Evolutionary conservation across 129 eudicot genomes (phyloP).

Genomic region (Helichrysum umbraculigerum): DNA sequence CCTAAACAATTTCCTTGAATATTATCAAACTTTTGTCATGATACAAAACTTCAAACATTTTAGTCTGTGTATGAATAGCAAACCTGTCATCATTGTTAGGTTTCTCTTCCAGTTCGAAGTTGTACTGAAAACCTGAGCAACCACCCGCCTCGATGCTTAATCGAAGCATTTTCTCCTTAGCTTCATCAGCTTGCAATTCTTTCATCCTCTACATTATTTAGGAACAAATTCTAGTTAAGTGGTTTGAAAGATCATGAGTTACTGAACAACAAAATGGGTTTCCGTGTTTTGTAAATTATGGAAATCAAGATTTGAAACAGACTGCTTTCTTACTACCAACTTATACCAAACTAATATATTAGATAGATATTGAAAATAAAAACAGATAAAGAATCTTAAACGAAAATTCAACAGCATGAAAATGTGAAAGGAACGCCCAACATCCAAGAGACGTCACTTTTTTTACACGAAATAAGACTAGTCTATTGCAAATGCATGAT

Average conservation of each 20-base stretch:
- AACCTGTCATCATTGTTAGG: conserved; percentile 83
- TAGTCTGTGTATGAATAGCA: background rate
- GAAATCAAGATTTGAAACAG: background rate
- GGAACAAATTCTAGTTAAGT: background rate
- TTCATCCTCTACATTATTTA: conserved; percentile 69
- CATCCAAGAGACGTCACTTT: background rate
- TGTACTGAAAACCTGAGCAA: conserved; percentile 97
- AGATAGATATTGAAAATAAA: background rate
- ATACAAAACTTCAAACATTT: background rate
- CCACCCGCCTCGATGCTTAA: conserved; percentile 98
- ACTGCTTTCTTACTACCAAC: background rate
- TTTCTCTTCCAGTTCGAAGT: conserved; percentile 80
- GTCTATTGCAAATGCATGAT: background rate
- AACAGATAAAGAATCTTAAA: no score
- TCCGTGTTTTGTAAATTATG: no score
- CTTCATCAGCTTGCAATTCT: conserved; percentile 82
- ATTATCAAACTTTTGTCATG: background rate
- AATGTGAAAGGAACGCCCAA: background rate
- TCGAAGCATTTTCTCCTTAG: conserved; percentile 73
- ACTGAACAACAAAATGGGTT: background rate
- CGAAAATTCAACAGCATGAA: background rate
- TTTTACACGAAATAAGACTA: background rate
- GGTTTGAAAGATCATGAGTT: background rate
- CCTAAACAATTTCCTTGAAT: conserved; percentile 41
- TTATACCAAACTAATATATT: background rate